A percentile compares a stretch with the other conserved stretches of the same genome.
phyloP scores from a whole-genome alignment of 2,329 filamentous ascomycete species.

The Aspergillus thermomutatus region DNA sequence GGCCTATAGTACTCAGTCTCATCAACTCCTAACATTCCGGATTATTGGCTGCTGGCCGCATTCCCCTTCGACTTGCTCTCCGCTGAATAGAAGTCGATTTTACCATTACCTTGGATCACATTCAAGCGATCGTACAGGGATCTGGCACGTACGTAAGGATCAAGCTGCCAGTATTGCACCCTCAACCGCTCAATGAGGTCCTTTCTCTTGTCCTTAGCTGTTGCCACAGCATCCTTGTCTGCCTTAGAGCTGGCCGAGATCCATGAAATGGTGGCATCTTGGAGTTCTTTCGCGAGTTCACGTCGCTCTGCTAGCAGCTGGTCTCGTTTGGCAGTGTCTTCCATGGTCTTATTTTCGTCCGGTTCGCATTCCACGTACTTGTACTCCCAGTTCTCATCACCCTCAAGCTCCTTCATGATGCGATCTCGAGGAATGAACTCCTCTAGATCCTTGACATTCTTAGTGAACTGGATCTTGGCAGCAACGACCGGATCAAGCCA shows the following conservation, averaged over 20 bases:
- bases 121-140: conserved; percentile 82
- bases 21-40: not conserved
- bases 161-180: conserved; percentile 81
- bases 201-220: conserved; percentile 57
- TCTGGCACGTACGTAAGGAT: conserved; percentile 79
- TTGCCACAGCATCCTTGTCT: conserved; percentile 43
- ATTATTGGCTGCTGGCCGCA: conserved; percentile 1
- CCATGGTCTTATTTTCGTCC: conserved; percentile 75
- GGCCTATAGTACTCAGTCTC: not conserved
- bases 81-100: conserved; percentile 66
- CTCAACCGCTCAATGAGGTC: conserved; percentile 62
- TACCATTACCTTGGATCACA: conserved; percentile 64
- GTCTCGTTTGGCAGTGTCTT: conserved; percentile 62
- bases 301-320: conserved; percentile 62
- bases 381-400: conserved; percentile 81
- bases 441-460: conserved; percentile 72
- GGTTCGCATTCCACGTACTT: conserved; percentile 71
- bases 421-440: conserved; percentile 68
- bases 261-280: conserved; percentile 74
- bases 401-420: conserved; percentile 80
- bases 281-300: conserved; percentile 67
- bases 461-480: conserved; percentile 89
- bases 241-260: conserved; percentile 52
- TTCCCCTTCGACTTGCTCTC: conserved; percentile 15
- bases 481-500: conserved; percentile 98